These are phyloP conservation scores for Cyberlindnera nakhonratchasimensis DNA, from an alignment of 805 yeast species.

Conservation along the genomic window DNA sequence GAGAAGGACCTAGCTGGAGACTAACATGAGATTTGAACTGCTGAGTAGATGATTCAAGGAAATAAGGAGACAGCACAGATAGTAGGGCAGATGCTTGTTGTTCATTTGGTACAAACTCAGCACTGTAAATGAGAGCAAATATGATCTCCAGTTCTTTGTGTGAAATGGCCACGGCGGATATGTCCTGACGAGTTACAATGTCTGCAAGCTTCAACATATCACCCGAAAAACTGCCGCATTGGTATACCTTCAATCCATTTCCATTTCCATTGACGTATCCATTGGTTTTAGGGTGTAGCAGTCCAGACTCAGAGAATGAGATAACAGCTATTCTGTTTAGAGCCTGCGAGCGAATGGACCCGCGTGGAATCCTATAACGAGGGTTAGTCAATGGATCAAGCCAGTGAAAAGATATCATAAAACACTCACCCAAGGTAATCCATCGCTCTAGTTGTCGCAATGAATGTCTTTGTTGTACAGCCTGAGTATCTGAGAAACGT, in stretches of 20 bases:
- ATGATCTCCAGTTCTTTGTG: conserved; percentile 54
- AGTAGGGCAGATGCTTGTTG: conserved; percentile 39
- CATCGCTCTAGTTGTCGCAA: conserved; percentile 13
- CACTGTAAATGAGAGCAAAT: conserved; percentile 41
- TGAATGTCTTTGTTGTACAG: too few species aligned
- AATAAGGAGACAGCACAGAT: conserved; percentile 42
- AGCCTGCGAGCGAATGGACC: conserved; percentile 27
- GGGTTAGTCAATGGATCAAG: conserved; percentile 2
- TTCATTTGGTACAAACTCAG: conserved; percentile 25
- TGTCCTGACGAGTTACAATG: conserved; percentile 16
- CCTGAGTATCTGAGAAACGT: too few species aligned
- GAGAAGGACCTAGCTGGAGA: conserved; percentile 35
- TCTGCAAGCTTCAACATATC: conserved; percentile 21
- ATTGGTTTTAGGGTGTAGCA: conserved; percentile 4
- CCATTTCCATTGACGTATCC: conserved; percentile 14
- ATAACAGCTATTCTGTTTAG: conserved; percentile 25
- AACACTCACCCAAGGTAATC: conserved; percentile 23
- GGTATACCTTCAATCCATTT: neutral
- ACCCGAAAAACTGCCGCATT: conserved; percentile 10
- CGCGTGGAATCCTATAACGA: conserved; percentile 24
- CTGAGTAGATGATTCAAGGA: conserved; percentile 49
- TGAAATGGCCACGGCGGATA: conserved; percentile 30
- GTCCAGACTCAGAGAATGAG: conserved; percentile 12
- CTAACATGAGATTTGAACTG: conserved; percentile 38
- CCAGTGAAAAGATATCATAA: neutral